These are phyloP conservation scores for Fonsecaea nubica DNA, from an alignment of 2,329 filamentous ascomycete species.

Conservation along the genomic window DNA sequence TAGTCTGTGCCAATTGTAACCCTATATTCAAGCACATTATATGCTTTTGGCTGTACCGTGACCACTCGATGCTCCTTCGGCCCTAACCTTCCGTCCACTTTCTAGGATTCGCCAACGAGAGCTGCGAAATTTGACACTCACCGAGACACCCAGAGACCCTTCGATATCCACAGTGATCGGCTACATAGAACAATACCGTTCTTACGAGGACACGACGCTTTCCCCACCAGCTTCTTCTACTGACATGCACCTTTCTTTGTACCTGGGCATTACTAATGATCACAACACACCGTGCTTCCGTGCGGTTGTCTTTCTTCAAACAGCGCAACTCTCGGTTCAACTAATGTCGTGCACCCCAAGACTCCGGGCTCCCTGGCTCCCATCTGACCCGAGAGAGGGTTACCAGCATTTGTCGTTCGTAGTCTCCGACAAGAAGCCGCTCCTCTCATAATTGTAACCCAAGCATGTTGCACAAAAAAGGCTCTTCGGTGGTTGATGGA, in stretches of 20 bases:
- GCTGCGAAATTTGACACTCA: background rate
- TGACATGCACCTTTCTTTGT: background rate
- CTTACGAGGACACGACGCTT: background rate
- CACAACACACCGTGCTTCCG: background rate
- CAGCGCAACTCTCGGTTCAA: background rate
- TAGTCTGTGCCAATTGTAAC: conserved; percentile 13
- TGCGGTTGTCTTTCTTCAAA: background rate
- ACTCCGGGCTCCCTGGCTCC: background rate
- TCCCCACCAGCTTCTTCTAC: background rate
- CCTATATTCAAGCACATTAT: conserved; percentile 2
- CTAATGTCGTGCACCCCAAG: background rate
- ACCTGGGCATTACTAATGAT: background rate
- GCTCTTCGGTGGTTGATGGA: background rate
- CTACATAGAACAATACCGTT: background rate
- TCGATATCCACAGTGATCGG: background rate
- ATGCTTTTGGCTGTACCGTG: background rate
- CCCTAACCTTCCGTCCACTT: background rate
- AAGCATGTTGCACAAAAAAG: conserved; percentile 15
- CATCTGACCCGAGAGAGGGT: background rate
- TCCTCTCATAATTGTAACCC: conserved; percentile 12
- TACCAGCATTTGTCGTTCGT: background rate
- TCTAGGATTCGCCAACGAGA: background rate
- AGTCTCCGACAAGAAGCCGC: background rate
- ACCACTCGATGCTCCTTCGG: background rate
- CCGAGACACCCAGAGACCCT: background rate